phyloP scores from a whole-genome alignment of 768 basidiomycete genomes.

The Gyrodon lividus region DNA sequence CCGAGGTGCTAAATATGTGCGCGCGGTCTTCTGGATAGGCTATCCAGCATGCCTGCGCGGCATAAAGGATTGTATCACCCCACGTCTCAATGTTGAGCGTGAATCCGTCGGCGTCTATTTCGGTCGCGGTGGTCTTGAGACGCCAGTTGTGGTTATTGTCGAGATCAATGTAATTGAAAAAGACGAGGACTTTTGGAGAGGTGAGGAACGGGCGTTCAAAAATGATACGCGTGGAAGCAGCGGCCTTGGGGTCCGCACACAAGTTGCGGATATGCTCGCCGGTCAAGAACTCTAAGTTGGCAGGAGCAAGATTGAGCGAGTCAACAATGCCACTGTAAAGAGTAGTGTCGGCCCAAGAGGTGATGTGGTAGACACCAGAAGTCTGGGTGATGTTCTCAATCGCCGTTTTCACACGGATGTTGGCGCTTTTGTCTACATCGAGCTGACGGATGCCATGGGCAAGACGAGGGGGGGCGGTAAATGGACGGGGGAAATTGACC shows the following conservation, averaged over 20 bases:
- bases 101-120: constrained; percentile 13
- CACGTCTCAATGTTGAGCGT: constrained; percentile 14
- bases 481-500: constrained; percentile 9
- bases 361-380: constrained; percentile 8
- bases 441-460: constrained; percentile 12
- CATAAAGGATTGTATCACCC: constrained; percentile 6
- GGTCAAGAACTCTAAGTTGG: constrained; percentile 15
- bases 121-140: constrained; percentile 2
- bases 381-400: constrained; percentile 2
- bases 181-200: constrained; percentile 15
- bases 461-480: constrained; percentile 18
- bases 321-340: background rate
- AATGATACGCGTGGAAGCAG: constrained; percentile 4
- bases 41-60: constrained; percentile 13
- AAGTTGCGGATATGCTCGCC: constrained; percentile 7
- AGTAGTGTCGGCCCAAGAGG: background rate
- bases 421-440: constrained; percentile 4
- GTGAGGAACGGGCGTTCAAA: constrained; percentile 16
- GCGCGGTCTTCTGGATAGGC: constrained; percentile 20
- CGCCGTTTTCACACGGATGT: constrained; percentile 13
- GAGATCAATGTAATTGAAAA: constrained; percentile 16
- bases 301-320: constrained; percentile 6
- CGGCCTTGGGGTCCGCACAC: background rate
- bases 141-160: constrained; percentile 8
- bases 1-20: constrained; percentile 15